Percentiles rank a stretch among this genome's conserved stretches.
Conservation (phyloP, 2,329 filamentous ascomycete species). For the Knufia fluminis region DNA sequence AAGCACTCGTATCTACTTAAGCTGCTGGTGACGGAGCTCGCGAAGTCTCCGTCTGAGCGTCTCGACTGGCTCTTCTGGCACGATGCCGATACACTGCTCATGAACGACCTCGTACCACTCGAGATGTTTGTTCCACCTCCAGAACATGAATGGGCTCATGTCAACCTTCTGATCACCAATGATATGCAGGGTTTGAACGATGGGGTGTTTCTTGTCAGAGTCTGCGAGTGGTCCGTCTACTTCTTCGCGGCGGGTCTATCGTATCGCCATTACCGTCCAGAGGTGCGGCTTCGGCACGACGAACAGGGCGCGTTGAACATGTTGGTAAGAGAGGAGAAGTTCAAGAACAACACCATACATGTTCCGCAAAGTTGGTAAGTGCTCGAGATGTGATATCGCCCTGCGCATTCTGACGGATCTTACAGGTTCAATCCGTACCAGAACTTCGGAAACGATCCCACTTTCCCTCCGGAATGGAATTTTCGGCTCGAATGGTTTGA, state of each 20-base stretch:
- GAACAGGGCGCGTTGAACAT: constrained; percentile 19
- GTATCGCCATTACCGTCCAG: constrained; percentile 22
- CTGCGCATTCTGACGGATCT: no score
- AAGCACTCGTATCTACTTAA: constrained; percentile 24
- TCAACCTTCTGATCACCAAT: constrained; percentile 27
- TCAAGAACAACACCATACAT: constrained; percentile 10
- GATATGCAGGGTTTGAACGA: constrained; percentile 30
- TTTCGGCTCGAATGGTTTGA: constrained; percentile 10
- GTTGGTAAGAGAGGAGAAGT: constrained; percentile 11
- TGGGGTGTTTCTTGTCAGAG: constrained; percentile 29
- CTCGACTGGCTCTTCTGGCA: constrained; percentile 32
- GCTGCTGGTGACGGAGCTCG: constrained; percentile 28
- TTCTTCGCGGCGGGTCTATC: constrained; percentile 25
- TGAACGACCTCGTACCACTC: constrained; percentile 29
- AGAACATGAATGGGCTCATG: constrained; percentile 20
- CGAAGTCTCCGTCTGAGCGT: constrained; percentile 25
- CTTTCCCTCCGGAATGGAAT: constrained; percentile 11
- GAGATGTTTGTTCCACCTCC: constrained; percentile 28
- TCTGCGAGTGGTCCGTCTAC: constrained; percentile 28
- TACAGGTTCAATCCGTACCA: constrained; percentile 19
- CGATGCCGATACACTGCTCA: constrained; percentile 28
- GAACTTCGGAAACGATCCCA: constrained; percentile 9
- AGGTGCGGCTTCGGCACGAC: constrained; percentile 18
- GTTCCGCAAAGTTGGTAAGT: constrained; percentile 15
- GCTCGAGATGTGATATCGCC: no score